Base-by-base conservation (phyloP, 306 rosid species). In the Rubus idaeus region DNA sequence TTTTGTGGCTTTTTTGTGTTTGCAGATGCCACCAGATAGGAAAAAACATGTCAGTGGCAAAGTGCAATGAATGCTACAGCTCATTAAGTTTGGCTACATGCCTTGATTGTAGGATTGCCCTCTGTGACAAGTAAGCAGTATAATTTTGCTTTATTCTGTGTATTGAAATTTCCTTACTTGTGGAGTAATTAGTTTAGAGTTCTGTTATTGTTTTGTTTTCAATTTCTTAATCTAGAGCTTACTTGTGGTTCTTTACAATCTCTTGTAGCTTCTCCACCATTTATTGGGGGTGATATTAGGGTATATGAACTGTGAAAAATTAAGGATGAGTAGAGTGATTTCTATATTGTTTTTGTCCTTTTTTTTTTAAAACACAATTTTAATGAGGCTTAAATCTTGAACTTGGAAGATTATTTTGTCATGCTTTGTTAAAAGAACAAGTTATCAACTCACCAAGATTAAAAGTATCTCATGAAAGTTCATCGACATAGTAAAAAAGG, bases 1-100 rank as follows among this genome's bases (percentile, higher is more conserved):
- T 75, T 81, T 60, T 73, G 62, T 42, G 20, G 10, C 47, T 41
- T 76, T 61, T 71, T 49, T 75, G 73, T 67, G 53, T 84, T 60
- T 84, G 86, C 91, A 93, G 97, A 89, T 93, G 95, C 79, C 88
- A 77, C 77, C 93, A 86, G 84, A 80, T 93, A 73, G 89, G 95
- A 73, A 85, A 76, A 83, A 86, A 81, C 73, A 78, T 81, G 72
- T 78, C 82, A 18, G 67, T 84, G 79, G 83, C 90, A 42, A 77
- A 86, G 79, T 93, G 98, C 78, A 89, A 85, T 53, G 88, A 45
- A 64, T 93, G 97, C 83, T 80, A 45, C 77, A 82, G 84, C 77
- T 83, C 90, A 61, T 73, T 81, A 65, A 88, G 80, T 89, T 84
- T 93, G 82, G 97, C 93, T 50, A 89, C 93, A 20, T 93, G 98